A percentile compares a stretch with the other conserved stretches of the same genome.
Conservation (phyloP, 129 eudicot species). For the Chrysanthemum lavandulifolium region DNA sequence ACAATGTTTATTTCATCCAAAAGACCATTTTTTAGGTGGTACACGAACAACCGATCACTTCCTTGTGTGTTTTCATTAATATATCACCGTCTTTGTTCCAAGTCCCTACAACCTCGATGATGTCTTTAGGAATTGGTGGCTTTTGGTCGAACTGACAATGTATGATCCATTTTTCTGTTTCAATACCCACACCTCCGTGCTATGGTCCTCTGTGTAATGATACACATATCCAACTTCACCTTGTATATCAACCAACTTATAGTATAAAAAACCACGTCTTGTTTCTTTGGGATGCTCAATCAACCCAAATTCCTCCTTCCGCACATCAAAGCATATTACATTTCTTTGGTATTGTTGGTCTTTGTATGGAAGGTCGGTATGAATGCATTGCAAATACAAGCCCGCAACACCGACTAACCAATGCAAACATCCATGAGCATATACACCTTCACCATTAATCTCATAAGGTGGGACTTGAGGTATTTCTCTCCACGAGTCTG, state of each 20-base stretch:
- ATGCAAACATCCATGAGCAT: slow-evolving; percentile 14
- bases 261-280: not conserved
- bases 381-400: too few relatives aligned
- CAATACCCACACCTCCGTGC: not conserved
- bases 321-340: not conserved
- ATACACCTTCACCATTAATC: not conserved
- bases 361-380: too few relatives aligned
- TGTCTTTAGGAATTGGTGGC: not conserved
- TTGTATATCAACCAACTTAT: not conserved
- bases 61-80: not conserved
- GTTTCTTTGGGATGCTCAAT: slow-evolving; percentile 7
- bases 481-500: slow-evolving; percentile 1
- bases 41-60: not conserved
- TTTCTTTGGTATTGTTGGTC: not conserved
- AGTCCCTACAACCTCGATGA: not conserved
- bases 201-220: not conserved
- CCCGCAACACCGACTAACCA: not conserved
- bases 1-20: slow-evolving; percentile 4
- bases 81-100: slow-evolving; percentile 15
- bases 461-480: not conserved
- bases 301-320: not conserved
- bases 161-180: slow-evolving; percentile 10
- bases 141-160: not conserved
- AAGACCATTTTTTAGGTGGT: not conserved
- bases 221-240: not conserved